Conservation (phyloP, 2,329 filamentous ascomycete genomes). For the Colletotrichum lupini region DNA sequence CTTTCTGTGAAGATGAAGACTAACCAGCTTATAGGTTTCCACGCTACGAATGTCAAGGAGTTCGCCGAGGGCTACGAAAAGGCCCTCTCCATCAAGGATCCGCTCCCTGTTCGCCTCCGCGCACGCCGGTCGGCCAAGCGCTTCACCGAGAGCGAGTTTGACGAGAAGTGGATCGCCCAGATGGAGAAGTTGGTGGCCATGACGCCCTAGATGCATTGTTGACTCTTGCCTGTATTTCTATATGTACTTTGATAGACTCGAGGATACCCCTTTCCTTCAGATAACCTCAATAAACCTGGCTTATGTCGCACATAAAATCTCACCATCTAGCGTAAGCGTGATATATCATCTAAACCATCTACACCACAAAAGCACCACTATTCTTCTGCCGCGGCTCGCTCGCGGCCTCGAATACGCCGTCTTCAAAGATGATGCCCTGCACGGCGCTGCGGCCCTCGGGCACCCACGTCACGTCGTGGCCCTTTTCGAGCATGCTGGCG, state of each 20-base stretch:
- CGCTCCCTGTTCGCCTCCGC: slow-evolving; percentile 77
- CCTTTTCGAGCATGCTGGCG: slow-evolving; percentile 69
- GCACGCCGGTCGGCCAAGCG: slow-evolving; percentile 83
- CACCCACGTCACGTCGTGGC: slow-evolving; percentile 80
- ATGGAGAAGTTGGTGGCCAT: slow-evolving; percentile 76
- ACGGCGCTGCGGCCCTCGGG: slow-evolving; percentile 73
- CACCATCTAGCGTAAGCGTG: background rate
- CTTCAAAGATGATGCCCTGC: slow-evolving; percentile 72
- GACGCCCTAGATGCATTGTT: slow-evolving; percentile 31
- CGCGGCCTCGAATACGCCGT: slow-evolving; percentile 81
- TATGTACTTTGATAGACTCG: slow-evolving; percentile 44
- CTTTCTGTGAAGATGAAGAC: background rate
- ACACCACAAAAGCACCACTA: slow-evolving; percentile 70
- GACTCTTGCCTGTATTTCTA: slow-evolving; percentile 29
- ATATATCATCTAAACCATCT: slow-evolving; percentile 18
- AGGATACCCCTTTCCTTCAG: slow-evolving; percentile 49
- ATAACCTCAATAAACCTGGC: slow-evolving; percentile 24
- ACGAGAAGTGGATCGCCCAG: slow-evolving; percentile 79
- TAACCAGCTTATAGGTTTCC: slow-evolving; percentile 72
- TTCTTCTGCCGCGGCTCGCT: slow-evolving; percentile 80
- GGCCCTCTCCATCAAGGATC: slow-evolving; percentile 78
- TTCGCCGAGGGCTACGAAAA: slow-evolving; percentile 85
- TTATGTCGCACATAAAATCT: background rate
- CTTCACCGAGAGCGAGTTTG: slow-evolving; percentile 91
- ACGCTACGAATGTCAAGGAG: slow-evolving; percentile 80